Evolutionary conservation across 164 flowering plant genomes (phyloP), one percentile per base, ranked within the genome.

Genomic region (Magnolia changhungtana): DNA sequence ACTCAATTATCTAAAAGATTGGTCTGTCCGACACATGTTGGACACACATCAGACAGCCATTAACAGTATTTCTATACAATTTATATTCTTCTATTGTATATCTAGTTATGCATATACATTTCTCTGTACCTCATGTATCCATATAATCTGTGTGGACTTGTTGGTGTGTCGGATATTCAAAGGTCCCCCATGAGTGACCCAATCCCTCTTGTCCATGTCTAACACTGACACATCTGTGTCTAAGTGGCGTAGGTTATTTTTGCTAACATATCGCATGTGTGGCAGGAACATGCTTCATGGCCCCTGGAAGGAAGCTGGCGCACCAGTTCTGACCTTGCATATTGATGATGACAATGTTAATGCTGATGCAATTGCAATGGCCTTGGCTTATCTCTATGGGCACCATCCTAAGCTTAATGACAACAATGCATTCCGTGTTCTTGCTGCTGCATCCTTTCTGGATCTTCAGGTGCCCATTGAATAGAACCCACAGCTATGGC

Each of bases 391-490:
- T 82, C 84, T 96, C 45, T 94, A 96, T 80, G 99, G 99, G 8
- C 93, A 91, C 76, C 90, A 90, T 70, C 98, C 99, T 8, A 91
- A 90, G 87, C 92, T 96, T 79, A 92, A 90, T 83, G 98, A 92
- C 75, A 84, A 76, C 71, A 96, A 90, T 81, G 99, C 99, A 31
- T 96, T 92, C 77, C 96, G 99, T 45, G 98, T 96, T 82, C 89
- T 96, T 78, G 99, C 98, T 76, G 98, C 97, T 78, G 98, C 98
- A 70, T 96, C 98, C 7, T 94, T 96, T 88, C 98, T 94, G 76
- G 98, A 96, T 79, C 98, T 96, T 80, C 97, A 96, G 98, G 99
- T 95, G 84, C 50, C 3, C 5, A 55, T 7, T 21, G 23, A 37
- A 58, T 24, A 55, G 13, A 55, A 55, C 13, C 16, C 61, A 55